Conservation (phyloP, 495 filamentous ascomycete genomes). For the Tuber aestivum region DNA sequence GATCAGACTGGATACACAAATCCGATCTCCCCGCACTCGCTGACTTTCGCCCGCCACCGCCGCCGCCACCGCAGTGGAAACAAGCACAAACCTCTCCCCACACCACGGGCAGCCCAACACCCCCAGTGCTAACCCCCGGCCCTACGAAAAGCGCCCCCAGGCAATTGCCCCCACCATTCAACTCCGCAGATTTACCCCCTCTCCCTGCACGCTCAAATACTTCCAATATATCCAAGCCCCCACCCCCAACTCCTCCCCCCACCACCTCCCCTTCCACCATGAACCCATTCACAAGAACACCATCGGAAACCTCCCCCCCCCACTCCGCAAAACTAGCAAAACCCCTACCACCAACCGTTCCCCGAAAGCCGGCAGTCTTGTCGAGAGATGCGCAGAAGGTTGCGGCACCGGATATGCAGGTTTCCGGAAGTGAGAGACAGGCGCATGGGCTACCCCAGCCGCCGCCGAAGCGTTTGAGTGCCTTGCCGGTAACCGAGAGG, state of each 20-base stretch:
- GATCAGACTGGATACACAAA: slow-evolving; percentile 68
- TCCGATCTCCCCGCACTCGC: slow-evolving; percentile 43
- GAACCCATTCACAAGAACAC: neutral
- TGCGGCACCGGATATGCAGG: neutral
- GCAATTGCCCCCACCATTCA: slow-evolving; percentile 53
- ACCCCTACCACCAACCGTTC: slow-evolving; percentile 19
- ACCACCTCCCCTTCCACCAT: slow-evolving; percentile 4
- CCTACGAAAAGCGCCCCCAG: slow-evolving; percentile 42
- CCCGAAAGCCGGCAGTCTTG: slow-evolving; percentile 25
- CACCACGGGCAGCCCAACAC: slow-evolving; percentile 45
- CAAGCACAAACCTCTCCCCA: slow-evolving; percentile 36
- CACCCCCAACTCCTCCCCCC: neutral
- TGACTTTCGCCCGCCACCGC: slow-evolving; percentile 47
- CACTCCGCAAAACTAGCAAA: slow-evolving; percentile 15
- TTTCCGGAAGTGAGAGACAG: neutral
- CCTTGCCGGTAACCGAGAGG: slow-evolving; percentile 9
- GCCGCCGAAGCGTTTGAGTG: slow-evolving; percentile 26
- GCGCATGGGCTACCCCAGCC: slow-evolving; percentile 17
- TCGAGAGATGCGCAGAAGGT: neutral
- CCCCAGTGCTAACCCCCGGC: neutral
- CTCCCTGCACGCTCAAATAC: slow-evolving; percentile 10
- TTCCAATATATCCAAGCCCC: neutral
- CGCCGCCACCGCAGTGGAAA: slow-evolving; percentile 45
- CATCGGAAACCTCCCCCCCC: slow-evolving; percentile 14
- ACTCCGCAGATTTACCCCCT: slow-evolving; percentile 46